phyloP scores from a whole-genome alignment of 1,139 yeast species.

The Lodderomyces theae region DNA sequence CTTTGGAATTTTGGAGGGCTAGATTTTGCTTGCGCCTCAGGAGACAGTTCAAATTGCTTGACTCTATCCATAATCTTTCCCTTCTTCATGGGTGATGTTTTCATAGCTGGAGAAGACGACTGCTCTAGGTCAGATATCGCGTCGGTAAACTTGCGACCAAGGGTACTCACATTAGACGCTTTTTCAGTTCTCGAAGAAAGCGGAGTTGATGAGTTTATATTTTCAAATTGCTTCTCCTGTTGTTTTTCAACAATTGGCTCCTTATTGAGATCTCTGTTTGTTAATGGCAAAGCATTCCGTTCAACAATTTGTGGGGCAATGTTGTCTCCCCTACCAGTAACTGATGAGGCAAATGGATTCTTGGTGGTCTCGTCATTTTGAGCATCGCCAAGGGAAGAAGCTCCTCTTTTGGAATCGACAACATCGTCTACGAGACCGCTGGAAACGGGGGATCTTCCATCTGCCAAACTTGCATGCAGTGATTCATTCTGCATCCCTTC shows the following conservation, averaged over 20 bases:
- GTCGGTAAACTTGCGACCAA: slow-evolving; percentile 2
- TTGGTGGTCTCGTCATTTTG: background rate
- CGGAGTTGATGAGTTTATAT: background rate
- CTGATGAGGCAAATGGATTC: background rate
- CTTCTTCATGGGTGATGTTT: slow-evolving; percentile 8
- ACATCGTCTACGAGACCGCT: background rate
- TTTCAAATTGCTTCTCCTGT: background rate
- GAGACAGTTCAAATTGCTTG: slow-evolving; percentile 36
- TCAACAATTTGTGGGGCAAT: background rate
- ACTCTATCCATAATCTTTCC: slow-evolving; percentile 37
- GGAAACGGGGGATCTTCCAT: too few species aligned
- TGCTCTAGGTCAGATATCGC: slow-evolving; percentile 1
- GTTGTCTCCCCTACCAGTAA: background rate
- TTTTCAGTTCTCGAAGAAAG: background rate
- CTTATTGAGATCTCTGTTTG: background rate
- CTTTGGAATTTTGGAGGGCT: slow-evolving; percentile 8
- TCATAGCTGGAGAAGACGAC: slow-evolving; percentile 9
- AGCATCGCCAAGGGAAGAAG: background rate
- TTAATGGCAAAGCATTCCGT: background rate
- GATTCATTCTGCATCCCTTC: background rate
- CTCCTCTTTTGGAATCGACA: too few species aligned
- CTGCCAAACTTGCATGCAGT: too few species aligned
- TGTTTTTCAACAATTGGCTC: background rate
- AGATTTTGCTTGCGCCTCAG: background rate
- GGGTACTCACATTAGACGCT: background rate